Conservation (phyloP, 139 green algal genomes). For the Monoraphidium neglectum region DNA sequence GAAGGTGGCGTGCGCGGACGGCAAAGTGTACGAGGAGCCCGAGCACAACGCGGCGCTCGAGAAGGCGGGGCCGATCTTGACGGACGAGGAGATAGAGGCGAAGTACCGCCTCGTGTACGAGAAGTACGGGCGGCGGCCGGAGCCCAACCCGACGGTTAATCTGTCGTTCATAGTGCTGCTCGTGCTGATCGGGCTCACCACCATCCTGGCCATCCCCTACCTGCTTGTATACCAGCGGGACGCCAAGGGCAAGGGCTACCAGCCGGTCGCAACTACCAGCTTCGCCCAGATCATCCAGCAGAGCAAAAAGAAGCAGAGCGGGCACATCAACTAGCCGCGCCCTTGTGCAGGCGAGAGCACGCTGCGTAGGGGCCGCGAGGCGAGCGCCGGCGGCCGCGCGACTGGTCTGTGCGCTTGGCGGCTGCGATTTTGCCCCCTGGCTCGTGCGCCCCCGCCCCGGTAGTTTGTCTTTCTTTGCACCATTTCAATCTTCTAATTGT, state of each 20-base stretch:
- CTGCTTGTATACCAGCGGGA: constrained; percentile 42
- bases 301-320: constrained; percentile 63
- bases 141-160: constrained; percentile 59
- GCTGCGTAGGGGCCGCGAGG: not conserved
- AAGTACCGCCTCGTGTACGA: constrained; percentile 59
- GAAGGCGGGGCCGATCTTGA: constrained; percentile 35
- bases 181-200: constrained; percentile 55
- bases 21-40: constrained; percentile 37
- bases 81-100: constrained; percentile 53
- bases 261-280: constrained; percentile 31
- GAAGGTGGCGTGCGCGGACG: constrained; percentile 46
- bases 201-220: constrained; percentile 64
- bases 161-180: constrained; percentile 62
- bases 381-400: too few relatives aligned
- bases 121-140: constrained; percentile 38
- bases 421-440: not conserved
- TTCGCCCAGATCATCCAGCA: constrained; percentile 57
- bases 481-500: not conserved
- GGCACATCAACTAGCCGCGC: constrained; percentile 46
- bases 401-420: not conserved
- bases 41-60: constrained; percentile 13
- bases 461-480: not conserved
- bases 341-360: not conserved
- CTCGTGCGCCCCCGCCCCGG: too few relatives aligned
- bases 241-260: constrained; percentile 7